Base-by-base conservation (phyloP, 805 yeast species). In the Osmozyma mogii region DNA sequence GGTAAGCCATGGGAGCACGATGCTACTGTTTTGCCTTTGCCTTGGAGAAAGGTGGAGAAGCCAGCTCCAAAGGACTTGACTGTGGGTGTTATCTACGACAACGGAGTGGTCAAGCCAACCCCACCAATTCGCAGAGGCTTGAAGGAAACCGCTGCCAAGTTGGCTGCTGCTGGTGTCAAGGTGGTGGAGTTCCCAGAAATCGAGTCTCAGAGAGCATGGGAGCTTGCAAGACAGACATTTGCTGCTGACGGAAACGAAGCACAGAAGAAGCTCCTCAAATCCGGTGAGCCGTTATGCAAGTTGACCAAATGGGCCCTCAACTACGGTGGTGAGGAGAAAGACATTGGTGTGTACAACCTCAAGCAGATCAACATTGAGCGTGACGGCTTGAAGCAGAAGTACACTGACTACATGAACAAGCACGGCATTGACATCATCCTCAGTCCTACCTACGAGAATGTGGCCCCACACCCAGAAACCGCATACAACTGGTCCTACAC, bases 401-500 rank as follows among this genome's bases (percentile, higher is more conserved):
- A 78, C 49, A 58, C 65, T 27, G 65, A 70, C 26, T 67, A 58
- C 46, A 64, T 80, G 47, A 61, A 69, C 35, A 52, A 66, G 15
- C 63, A 75, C 46, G 66, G 68, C 30, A 66, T 81, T 27, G 88
- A 82, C 45, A 72, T 77, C 45, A 65, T 82, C 35, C 54, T 82
- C 25, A 69, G 80, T 29, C 88, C 89, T 36, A 69, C 76, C 5
- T 75, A 77, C 52, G 71, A 69, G 32, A 78, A 79, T 38, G 77
- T 75, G 29, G 84, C 92, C n/a, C 84, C 85, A 25, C 68, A 66
- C 31, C 72, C 80, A 14, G 72, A 69, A 27, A 63, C 68, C 29
- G 68, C 79, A 5, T 72, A 70, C 50, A 79, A 79, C 54, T 83
- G 92, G 88, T 81, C 88, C 3, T 83, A 83, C 61, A 80, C 89